Conservation (phyloP, 805 yeast species). For the Yamadazyma nakazawae region DNA sequence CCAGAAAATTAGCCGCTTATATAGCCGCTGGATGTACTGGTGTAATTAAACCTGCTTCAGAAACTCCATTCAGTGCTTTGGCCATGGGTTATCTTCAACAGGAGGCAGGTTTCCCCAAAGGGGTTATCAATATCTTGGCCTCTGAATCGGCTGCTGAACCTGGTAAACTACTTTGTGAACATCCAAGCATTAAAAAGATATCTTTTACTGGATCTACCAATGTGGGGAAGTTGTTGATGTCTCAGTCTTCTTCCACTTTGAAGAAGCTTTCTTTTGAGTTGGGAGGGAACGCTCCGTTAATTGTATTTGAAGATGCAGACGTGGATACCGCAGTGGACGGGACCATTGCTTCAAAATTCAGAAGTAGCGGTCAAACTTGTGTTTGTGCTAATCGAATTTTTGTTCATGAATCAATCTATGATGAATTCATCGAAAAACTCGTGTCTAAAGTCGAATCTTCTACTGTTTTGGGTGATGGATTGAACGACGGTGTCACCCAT, state of each 20-base stretch:
- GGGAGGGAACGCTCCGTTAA: conserved; percentile 67
- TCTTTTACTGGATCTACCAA: conserved; percentile 65
- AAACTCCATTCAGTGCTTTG: conserved; percentile 71
- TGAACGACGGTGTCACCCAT: conserved; percentile 57
- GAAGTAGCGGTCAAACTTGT: conserved; percentile 65
- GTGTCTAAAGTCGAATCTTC: conserved; percentile 32
- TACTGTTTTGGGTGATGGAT: conserved; percentile 61
- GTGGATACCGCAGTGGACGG: conserved; percentile 53
- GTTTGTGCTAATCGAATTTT: conserved; percentile 60
- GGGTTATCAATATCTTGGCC: conserved; percentile 63
- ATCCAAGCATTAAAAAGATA: conserved; percentile 47
- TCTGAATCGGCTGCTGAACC: conserved; percentile 44
- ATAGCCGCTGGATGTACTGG: conserved; percentile 77
- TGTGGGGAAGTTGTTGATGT: conserved; percentile 59
- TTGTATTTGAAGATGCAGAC: conserved; percentile 60
- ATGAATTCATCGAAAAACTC: conserved; percentile 44
- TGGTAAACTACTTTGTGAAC: conserved; percentile 52
- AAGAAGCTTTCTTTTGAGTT: conserved; percentile 61
- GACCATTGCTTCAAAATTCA: conserved; percentile 53
- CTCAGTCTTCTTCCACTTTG: conserved; percentile 53
- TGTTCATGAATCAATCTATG: conserved; percentile 50
- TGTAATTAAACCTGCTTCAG: conserved; percentile 73
- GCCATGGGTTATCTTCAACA: conserved; percentile 60
- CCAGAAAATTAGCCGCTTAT: conserved; percentile 73
- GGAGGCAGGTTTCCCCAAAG: conserved; percentile 70